Evolutionary conservation across 2,329 filamentous ascomycete species (phyloP).

Genomic region (Aspergillus alliaceus): DNA sequence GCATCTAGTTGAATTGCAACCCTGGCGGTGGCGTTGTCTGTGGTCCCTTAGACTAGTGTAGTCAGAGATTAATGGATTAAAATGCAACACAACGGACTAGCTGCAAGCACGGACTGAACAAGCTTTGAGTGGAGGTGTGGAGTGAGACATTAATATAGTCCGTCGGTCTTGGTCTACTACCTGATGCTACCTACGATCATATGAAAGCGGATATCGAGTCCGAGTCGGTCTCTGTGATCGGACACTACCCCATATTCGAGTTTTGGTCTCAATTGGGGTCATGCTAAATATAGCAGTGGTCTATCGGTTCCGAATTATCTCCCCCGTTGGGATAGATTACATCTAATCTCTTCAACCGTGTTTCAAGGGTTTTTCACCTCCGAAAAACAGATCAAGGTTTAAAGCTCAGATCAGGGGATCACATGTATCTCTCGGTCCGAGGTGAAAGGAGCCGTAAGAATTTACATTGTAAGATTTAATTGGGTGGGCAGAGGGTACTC

Average conservation of each 20-base stretch:
- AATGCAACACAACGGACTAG: neutral
- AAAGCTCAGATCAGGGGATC: slow-evolving; percentile 5
- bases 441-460: slow-evolving; percentile 1
- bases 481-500: neutral
- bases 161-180: neutral
- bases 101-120: neutral
- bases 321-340: neutral
- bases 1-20: neutral
- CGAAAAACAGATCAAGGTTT: neutral
- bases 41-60: neutral
- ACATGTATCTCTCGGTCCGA: slow-evolving; percentile 16
- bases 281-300: neutral
- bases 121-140: neutral
- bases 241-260: neutral
- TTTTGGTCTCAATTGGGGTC: neutral
- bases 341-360: neutral
- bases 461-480: neutral
- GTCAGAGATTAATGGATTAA: neutral
- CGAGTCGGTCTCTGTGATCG: neutral
- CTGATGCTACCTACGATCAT: neutral
- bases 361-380: neutral
- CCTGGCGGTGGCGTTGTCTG: neutral
- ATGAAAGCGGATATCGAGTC: neutral
- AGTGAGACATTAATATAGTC: neutral
- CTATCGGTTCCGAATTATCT: neutral